Conservation (phyloP, 1,139 yeast genomes). For the Nakaseomyces nivariensis region DNA sequence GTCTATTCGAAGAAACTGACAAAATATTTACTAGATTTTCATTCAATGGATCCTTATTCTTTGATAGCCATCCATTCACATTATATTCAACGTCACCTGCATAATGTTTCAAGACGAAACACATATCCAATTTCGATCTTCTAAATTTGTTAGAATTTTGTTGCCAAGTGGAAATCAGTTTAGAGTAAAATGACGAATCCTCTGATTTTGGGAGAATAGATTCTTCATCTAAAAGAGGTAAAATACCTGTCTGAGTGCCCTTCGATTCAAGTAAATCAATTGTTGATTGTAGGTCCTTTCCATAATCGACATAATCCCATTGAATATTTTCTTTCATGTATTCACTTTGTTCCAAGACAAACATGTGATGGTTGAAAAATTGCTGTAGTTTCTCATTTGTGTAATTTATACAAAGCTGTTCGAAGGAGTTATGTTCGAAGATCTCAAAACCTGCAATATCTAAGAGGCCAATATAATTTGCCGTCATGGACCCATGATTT, state of each 20-base stretch:
- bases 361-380: conserved; percentile 95
- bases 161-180: conserved; percentile 59
- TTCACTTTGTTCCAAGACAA: conserved; percentile 93
- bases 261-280: conserved; percentile 79
- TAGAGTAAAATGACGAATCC: conserved; percentile 75
- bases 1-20: conserved; percentile 44
- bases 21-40: conserved; percentile 58
- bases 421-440: conserved; percentile 83
- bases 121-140: conserved; percentile 58
- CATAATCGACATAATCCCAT: conserved; percentile 95
- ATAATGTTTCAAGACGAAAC: conserved; percentile 79
- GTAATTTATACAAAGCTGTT: conserved; percentile 91
- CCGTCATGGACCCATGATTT: conserved; percentile 34
- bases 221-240: conserved; percentile 86
- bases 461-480: conserved; percentile 77
- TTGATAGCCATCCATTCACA: conserved; percentile 87
- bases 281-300: conserved; percentile 92
- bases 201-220: conserved; percentile 89
- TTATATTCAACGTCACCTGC: conserved; percentile 93
- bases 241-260: conserved; percentile 67
- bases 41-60: conserved; percentile 87
- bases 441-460: conserved; percentile 98
- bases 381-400: conserved; percentile 96
- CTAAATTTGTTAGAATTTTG: conserved; percentile 49
- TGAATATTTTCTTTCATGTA: conserved; percentile 86